Evolutionary conservation across 2,329 filamentous ascomycete genomes (phyloP).

Genomic region (Paecilomyces fulvus): DNA sequence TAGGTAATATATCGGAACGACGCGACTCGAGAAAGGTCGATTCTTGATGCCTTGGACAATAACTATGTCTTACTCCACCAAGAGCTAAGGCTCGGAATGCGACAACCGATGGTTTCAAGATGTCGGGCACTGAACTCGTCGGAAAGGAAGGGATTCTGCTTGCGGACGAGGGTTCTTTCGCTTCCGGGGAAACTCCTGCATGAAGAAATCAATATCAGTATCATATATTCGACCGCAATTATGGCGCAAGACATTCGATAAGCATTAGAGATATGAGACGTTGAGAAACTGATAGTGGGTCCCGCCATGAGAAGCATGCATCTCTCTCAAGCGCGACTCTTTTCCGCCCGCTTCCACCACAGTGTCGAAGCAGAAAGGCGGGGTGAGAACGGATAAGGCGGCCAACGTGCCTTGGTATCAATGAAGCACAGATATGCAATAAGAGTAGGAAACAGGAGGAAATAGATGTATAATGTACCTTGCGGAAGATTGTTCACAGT

Average conservation of each 20-base stretch:
- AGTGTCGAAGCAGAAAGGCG: not conserved
- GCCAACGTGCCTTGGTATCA: not conserved
- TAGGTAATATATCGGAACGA: too few relatives aligned
- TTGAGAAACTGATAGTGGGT: not conserved
- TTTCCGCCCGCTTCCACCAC: not conserved
- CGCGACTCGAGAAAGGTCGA: not conserved
- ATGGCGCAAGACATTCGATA: not conserved
- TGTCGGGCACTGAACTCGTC: not conserved
- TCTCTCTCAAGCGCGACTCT: not conserved
- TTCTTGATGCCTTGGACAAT: not conserved
- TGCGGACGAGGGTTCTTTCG: not conserved
- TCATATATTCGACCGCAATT: not conserved
- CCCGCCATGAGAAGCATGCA: not conserved
- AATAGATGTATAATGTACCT: not conserved
- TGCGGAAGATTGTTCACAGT: not conserved
- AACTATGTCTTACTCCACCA: too few relatives aligned
- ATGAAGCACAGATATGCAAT: not conserved
- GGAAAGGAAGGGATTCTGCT: not conserved
- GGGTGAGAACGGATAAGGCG: too few relatives aligned
- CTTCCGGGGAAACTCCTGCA: not conserved
- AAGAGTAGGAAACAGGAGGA: not conserved
- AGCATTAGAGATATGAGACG: not conserved
- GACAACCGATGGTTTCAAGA: not conserved
- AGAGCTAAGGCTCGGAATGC: not conserved
- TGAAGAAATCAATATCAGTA: not conserved